Base-by-base conservation (phyloP, 352 stramenopile genomes). In the Plasmopara viticola region DNA sequence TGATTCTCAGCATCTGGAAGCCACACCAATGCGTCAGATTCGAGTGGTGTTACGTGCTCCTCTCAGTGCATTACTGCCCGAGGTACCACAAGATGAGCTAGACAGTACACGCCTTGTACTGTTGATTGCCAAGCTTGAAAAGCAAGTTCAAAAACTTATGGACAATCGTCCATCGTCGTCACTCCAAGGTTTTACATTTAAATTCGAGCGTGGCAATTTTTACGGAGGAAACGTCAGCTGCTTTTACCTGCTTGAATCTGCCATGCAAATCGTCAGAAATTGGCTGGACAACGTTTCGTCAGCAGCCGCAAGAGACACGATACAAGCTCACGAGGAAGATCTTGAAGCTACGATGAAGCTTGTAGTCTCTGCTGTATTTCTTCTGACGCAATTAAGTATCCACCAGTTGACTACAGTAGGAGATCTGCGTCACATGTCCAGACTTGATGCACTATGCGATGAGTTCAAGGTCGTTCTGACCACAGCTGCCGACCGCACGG, bases 111-210 rank as follows among this genome's bases (percentile, higher is more conserved):
- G 61, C 33, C 54, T 83, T n/a, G 51, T 78, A 31, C 38, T 57
- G 39, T 20, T 83, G n/a, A 25, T 76, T 43, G 69, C 64, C 42
- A 68, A 62, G 30, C 44, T 83, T 40, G 72, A 83, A 51, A 53
- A 65, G 2, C 60, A 83, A 56, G 37, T 78, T 8, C 55, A 72
- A 20, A 48, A 58, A n/a, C 51, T 72, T 20, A 28, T 51, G 10
- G 14, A 18, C 41, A 44, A 18, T 43, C 56, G 41, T 9, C 18
- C 37, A 1, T 48, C 44, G 2, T 35, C 49, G 13, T 12, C 31
- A 35, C 10, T 12, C 1, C 34, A 55, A 49, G 15, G n/a, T 5
- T 57, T 69, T 17, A 56, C 41, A 20, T 63, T 66, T 33, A 46
- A n/a, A 9, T 59, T 72, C 39, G 17, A 62, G 25, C 51, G 56